A percentile compares a stretch with the other conserved stretches of the same genome.
phyloP scores from a whole-genome alignment of 306 rosid species.

The Vigna reflexopilosa region DNA sequence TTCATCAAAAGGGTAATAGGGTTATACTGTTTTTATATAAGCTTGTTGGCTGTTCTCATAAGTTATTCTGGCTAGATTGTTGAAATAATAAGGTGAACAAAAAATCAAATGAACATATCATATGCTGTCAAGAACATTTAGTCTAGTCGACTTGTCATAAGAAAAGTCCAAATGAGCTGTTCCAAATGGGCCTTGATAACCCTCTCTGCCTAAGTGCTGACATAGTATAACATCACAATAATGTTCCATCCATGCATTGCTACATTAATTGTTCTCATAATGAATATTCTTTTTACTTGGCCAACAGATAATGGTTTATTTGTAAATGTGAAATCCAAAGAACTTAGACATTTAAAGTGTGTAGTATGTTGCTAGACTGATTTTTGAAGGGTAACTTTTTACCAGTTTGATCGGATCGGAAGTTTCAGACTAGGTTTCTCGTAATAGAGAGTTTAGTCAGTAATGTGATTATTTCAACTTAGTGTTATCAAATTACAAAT shows the following conservation, averaged over 20 bases:
- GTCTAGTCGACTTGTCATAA: neutral
- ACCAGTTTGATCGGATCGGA: constrained; percentile 19
- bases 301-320: neutral
- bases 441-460: constrained; percentile 7
- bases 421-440: neutral
- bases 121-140: neutral
- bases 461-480: neutral
- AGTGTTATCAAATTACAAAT: neutral
- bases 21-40: neutral
- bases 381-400: constrained; percentile 17
- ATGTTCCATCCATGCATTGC: neutral
- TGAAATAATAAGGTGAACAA: neutral
- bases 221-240: neutral
- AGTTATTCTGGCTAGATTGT: neutral
- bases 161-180: neutral
- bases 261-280: neutral
- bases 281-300: neutral
- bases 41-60: neutral
- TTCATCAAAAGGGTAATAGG: neutral
- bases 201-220: neutral
- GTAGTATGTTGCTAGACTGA: neutral
- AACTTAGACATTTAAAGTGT: constrained; percentile 13
- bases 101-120: neutral
- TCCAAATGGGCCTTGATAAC: neutral
- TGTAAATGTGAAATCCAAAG: neutral